phyloP scores from a whole-genome alignment of 768 basidiomycete species.

The Lactifluus echinatus region DNA sequence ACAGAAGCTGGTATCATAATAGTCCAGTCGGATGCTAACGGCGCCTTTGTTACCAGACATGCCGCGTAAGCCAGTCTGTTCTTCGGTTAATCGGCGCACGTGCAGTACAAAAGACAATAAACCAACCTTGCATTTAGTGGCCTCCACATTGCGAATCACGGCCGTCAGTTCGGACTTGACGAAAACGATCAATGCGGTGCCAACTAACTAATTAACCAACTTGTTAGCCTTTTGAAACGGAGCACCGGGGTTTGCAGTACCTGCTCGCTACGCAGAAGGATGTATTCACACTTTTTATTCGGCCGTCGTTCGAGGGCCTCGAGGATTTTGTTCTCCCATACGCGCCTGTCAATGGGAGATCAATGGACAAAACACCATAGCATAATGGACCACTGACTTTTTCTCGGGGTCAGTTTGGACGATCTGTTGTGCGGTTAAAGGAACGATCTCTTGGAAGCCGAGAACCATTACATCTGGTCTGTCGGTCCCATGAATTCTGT shows the following conservation, averaged over 20 bases:
- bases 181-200: conserved; percentile 82
- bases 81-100: neutral
- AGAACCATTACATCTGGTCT: conserved; percentile 87
- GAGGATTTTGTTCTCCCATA: conserved; percentile 81
- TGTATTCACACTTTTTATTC: conserved; percentile 62
- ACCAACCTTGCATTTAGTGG: conserved; percentile 78
- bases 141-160: conserved; percentile 88
- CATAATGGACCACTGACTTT: conserved; percentile 39
- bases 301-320: conserved; percentile 68
- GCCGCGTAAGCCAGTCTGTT: conserved; percentile 76
- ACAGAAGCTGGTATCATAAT: conserved; percentile 86
- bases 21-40: conserved; percentile 87
- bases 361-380: neutral
- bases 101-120: neutral
- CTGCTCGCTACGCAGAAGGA: conserved; percentile 89
- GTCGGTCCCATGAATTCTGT: neutral
- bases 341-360: conserved; percentile 39
- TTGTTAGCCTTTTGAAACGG: neutral
- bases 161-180: conserved; percentile 70
- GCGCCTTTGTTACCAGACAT: conserved; percentile 99
- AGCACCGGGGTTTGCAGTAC: conserved; percentile 29
- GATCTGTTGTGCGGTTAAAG: conserved; percentile 95
- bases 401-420: conserved; percentile 93
- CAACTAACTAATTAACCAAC: conserved; percentile 63
- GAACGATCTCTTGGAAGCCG: conserved; percentile 96